These are phyloP conservation scores for Sporothrix globosa DNA, from an alignment of 2,329 filamentous ascomycete genomes.

Conservation along the genomic window DNA sequence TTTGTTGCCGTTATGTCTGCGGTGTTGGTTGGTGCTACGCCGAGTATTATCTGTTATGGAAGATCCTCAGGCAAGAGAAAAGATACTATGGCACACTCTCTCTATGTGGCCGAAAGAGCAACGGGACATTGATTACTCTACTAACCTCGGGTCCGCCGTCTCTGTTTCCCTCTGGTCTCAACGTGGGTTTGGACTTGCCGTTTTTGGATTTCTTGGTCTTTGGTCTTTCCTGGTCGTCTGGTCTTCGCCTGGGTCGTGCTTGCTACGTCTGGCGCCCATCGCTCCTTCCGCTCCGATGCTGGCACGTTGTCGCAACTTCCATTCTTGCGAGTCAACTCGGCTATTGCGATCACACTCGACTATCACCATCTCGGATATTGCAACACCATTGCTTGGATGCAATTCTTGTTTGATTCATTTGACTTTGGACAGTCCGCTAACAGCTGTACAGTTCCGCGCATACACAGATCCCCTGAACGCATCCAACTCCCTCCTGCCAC, in stretches of 20 bases:
- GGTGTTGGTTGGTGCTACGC: neutral
- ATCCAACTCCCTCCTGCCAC: conserved; percentile 57
- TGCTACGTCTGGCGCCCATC: neutral
- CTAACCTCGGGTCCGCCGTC: neutral
- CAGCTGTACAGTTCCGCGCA: conserved; percentile 56
- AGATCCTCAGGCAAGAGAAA: conserved; percentile 4
- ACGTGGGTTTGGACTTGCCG: neutral
- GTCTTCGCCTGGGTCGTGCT: neutral
- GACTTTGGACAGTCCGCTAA: conserved; percentile 20
- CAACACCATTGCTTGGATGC: neutral
- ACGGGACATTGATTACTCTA: neutral
- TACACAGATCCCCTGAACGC: conserved; percentile 60
- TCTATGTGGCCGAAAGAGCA: neutral
- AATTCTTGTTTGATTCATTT: neutral
- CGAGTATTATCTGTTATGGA: neutral
- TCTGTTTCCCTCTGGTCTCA: neutral
- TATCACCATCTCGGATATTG: neutral
- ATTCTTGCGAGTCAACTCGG: neutral
- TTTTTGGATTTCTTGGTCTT: neutral
- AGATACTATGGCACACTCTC: neutral
- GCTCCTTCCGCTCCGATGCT: neutral
- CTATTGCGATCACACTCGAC: neutral
- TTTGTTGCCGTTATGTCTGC: neutral
- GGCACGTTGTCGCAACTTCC: neutral
- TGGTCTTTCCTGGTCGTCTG: conserved; percentile 20